These are phyloP conservation scores for Ceratonia siliqua DNA, from an alignment of 306 rosid genomes.

Conservation along the genomic window DNA sequence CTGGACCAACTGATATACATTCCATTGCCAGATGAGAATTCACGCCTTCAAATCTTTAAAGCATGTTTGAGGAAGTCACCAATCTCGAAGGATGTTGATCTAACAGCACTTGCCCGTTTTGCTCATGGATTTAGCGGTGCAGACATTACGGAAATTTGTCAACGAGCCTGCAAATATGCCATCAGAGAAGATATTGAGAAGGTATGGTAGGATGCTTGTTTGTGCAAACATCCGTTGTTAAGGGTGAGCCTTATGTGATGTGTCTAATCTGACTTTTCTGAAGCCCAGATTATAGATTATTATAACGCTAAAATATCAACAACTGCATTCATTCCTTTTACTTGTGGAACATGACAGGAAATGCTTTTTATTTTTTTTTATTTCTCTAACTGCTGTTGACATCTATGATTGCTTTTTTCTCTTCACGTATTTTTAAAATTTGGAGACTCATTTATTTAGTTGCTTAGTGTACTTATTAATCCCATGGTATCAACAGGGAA, in stretches of 20 bases:
- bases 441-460: slow-evolving; percentile 2
- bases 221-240: not conserved
- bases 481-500: slow-evolving; percentile 39
- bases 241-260: not conserved
- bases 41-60: slow-evolving; percentile 72
- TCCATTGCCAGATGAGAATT: slow-evolving; percentile 63
- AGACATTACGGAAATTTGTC: slow-evolving; percentile 75
- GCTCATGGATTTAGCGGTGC: slow-evolving; percentile 74
- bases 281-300: not conserved
- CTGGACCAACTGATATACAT: slow-evolving; percentile 70
- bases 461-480: slow-evolving; percentile 1
- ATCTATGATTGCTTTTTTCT: not conserved
- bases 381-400: not conserved
- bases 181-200: slow-evolving; percentile 69
- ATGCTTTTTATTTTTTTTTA: not conserved
- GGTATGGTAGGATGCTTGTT: slow-evolving; percentile 37
- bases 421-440: not conserved
- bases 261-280: not conserved
- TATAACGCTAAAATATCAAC: not conserved
- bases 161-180: slow-evolving; percentile 74
- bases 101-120: slow-evolving; percentile 55
- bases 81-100: slow-evolving; percentile 56
- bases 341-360: not conserved
- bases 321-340: not conserved
- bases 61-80: slow-evolving; percentile 78